Evolutionary conservation across 352 stramenopile genomes (phyloP).

Genomic region (Blastocystis sp.): DNA sequence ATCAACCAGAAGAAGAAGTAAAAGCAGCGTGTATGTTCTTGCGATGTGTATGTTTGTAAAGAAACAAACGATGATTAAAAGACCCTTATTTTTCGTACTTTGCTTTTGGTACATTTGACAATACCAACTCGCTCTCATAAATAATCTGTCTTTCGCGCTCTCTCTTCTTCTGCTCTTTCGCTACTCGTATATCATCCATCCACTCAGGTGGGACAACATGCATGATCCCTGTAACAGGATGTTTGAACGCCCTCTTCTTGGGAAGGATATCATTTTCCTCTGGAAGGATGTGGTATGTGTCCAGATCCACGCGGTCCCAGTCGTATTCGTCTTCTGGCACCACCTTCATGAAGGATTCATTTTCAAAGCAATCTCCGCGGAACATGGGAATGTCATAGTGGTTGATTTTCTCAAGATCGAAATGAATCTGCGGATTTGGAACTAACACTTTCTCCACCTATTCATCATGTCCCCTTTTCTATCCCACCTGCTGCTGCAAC

Average conservation of each 20-base stretch:
- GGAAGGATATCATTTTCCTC: neutral
- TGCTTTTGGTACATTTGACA: neutral
- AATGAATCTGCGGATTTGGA: neutral
- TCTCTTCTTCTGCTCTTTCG: neutral
- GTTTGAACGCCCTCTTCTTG: neutral
- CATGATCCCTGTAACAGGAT: slow-evolving; percentile 9
- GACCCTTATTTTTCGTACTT: slow-evolving; percentile 8
- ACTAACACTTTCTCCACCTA: neutral
- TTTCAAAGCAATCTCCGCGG: neutral
- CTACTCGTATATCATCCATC: slow-evolving; percentile 22
- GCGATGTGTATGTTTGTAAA: neutral
- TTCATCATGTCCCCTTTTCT: neutral
- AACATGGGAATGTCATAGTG: slow-evolving; percentile 41
- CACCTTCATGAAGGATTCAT: neutral
- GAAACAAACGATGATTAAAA: neutral
- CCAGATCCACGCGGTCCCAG: slow-evolving; percentile 9
- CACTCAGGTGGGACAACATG: slow-evolving; percentile 23
- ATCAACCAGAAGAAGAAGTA: slow-evolving; percentile 62
- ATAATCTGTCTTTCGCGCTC: neutral
- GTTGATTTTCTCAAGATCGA: neutral
- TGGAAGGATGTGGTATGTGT: neutral
- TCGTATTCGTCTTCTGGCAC: neutral
- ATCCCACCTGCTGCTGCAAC: neutral
- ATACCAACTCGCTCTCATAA: neutral
- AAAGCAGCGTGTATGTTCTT: neutral